Evolutionary conservation across 257 asterid genomes (phyloP).

Genomic region (Solanum gracilifrons): DNA sequence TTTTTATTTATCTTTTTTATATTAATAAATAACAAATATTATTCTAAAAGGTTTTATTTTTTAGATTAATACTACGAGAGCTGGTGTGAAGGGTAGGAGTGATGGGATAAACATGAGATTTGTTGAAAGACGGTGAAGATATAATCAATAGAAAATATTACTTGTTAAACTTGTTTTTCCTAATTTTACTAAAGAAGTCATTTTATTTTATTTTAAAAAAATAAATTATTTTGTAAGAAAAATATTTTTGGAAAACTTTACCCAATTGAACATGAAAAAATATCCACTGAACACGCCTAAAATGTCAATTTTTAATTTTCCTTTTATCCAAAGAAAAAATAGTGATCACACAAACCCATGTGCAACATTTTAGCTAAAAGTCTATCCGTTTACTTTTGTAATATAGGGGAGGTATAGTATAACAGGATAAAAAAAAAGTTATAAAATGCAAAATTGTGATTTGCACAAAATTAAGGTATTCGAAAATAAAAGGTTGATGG

Average conservation of each 20-base stretch:
- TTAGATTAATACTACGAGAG: background rate
- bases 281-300: background rate
- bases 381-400: background rate
- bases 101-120: background rate
- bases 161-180: background rate
- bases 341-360: background rate
- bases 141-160: background rate
- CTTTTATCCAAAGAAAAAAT: background rate
- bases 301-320: background rate
- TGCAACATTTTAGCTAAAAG: background rate
- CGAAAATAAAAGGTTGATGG: background rate
- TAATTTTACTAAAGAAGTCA: background rate
- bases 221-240: background rate
- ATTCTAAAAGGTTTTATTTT: background rate
- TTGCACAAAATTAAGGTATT: background rate
- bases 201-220: background rate
- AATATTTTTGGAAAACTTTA: background rate
- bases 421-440: background rate
- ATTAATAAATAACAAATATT: background rate
- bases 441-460: too few species aligned
- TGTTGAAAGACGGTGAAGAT: fast-evolving
- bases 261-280: background rate
- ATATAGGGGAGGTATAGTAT: background rate
- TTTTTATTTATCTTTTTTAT: background rate
- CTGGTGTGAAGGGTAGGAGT: background rate